Evolutionary conservation across 805 yeast genomes (phyloP).

Genomic region (Nakazawaea ernobii): DNA sequence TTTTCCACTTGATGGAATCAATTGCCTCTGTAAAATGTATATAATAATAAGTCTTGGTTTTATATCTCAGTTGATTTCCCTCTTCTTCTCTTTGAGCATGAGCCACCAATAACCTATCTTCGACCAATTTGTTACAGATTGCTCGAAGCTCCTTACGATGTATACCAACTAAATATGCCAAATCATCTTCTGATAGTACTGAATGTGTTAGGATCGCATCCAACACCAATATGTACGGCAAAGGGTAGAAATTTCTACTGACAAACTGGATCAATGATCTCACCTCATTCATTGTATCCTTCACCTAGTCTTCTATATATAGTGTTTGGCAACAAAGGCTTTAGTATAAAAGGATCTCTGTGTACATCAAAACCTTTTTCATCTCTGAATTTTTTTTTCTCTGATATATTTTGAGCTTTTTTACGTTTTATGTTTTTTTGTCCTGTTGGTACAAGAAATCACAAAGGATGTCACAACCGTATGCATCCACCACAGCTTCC

Average conservation of each 20-base stretch:
- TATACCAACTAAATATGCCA: conserved; percentile 73
- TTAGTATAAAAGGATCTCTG: not conserved
- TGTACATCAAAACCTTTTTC: not conserved
- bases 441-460: not conserved
- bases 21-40: conserved; percentile 90
- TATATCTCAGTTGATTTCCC: conserved; percentile 57
- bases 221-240: conserved; percentile 73
- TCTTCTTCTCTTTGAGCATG: conserved; percentile 71
- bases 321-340: not conserved
- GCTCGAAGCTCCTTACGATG: conserved; percentile 84
- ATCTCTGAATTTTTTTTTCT: not conserved
- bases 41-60: conserved; percentile 75
- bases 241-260: conserved; percentile 80
- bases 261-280: conserved; percentile 67
- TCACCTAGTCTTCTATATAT: no score
- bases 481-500: conserved; percentile 6
- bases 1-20: conserved; percentile 94
- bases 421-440: not conserved
- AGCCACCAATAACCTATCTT: conserved; percentile 70
- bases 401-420: not conserved
- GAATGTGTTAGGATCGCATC: conserved; percentile 88
- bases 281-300: conserved; percentile 22
- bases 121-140: conserved; percentile 72
- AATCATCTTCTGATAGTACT: conserved; percentile 88
- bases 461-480: conserved; percentile 7